Conservation (phyloP, 2,329 filamentous ascomycete species). For the Microascus cirrosus region DNA sequence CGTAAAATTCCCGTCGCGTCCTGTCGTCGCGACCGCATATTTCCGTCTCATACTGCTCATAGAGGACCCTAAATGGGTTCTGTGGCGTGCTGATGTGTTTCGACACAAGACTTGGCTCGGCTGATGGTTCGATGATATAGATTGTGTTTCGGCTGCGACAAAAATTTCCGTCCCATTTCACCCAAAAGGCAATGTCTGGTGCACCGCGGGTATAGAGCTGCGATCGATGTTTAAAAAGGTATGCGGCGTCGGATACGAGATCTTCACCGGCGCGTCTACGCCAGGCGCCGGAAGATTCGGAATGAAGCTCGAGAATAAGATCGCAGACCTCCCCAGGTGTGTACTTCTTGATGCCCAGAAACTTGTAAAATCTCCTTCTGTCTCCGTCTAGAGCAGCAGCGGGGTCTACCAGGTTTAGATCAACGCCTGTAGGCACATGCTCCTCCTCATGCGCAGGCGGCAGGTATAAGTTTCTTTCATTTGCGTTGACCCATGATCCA, state of each 20-base stretch:
- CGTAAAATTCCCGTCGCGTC: not conserved
- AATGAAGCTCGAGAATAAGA: slow-evolving; percentile 1
- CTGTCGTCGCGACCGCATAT: not conserved
- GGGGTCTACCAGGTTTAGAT: not conserved
- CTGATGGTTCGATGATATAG: not conserved
- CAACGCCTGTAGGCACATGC: not conserved
- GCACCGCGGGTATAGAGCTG: not conserved
- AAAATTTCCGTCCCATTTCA: not conserved
- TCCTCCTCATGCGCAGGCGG: not conserved
- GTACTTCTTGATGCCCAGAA: not conserved
- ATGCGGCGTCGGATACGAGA: not conserved
- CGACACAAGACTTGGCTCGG: not conserved
- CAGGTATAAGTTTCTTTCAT: not conserved
- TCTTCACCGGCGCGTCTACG: not conserved
- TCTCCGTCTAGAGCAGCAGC: not conserved
- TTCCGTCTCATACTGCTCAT: not conserved
- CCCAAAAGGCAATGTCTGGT: too few species aligned
- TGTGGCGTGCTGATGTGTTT: not conserved
- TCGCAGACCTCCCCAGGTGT: not conserved
- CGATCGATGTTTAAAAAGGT: not conserved
- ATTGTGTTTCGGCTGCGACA: not conserved
- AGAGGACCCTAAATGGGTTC: not conserved
- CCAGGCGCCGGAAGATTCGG: not conserved
- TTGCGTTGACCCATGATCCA: not conserved
- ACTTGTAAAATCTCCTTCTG: not conserved